phyloP scores from a whole-genome alignment of 345 rosid genomes.

The Salix viminalis region DNA sequence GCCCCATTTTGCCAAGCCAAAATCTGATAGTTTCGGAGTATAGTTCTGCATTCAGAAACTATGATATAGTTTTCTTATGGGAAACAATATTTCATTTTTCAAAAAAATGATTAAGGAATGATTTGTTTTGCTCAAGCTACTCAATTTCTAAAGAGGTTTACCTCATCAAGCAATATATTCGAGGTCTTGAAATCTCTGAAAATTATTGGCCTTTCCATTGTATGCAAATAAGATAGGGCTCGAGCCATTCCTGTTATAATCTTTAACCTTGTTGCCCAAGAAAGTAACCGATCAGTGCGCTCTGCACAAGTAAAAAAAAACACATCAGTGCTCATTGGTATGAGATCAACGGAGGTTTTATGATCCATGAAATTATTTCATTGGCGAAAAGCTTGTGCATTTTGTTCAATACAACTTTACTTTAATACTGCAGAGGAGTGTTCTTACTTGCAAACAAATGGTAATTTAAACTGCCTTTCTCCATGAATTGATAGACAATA shows the following conservation, averaged over 20 bases:
- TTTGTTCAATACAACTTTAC: background rate
- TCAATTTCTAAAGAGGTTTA: too few species aligned
- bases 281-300: background rate
- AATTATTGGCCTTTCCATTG: background rate
- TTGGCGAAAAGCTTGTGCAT: too few species aligned
- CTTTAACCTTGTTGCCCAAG: slow-evolving; percentile 7
- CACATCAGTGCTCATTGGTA: too few species aligned
- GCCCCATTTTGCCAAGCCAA: slow-evolving; percentile 8
- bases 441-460: slow-evolving; percentile 7
- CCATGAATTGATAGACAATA: slow-evolving; percentile 4
- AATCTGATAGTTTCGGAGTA: background rate
- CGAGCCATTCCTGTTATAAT: slow-evolving; percentile 6
- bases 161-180: slow-evolving; percentile 10
- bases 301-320: background rate
- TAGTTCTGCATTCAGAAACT: background rate
- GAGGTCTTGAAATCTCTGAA: slow-evolving; percentile 17
- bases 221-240: slow-evolving; percentile 2
- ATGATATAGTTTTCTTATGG: too few species aligned
- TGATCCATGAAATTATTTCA: too few species aligned
- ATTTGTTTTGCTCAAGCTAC: too few species aligned
- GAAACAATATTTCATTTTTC: too few species aligned
- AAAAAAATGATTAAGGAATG: too few species aligned
- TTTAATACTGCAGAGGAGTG: too few species aligned
- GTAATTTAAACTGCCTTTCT: background rate
- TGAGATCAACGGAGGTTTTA: too few species aligned